Evolutionary conservation across 2,329 filamentous ascomycete genomes (phyloP).

Genomic region (Nemania sp.): DNA sequence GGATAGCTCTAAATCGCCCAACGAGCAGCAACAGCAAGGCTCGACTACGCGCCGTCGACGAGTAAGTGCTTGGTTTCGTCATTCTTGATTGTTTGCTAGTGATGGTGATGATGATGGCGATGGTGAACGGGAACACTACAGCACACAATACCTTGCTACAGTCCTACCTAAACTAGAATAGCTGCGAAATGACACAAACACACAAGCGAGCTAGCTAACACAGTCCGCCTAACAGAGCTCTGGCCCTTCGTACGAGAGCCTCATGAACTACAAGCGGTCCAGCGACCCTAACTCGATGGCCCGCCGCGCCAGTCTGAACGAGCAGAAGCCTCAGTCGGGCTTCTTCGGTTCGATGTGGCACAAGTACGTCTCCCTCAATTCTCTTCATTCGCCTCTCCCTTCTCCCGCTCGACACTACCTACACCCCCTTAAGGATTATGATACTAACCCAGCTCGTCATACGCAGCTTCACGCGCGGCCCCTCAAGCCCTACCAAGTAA

Average conservation of each 20-base stretch:
- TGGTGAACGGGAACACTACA: neutral
- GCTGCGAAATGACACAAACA: neutral
- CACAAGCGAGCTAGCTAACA: slow-evolving; percentile 6
- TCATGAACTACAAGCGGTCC: slow-evolving; percentile 64
- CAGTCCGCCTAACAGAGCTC: slow-evolving; percentile 55
- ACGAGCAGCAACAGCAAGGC: slow-evolving; percentile 30
- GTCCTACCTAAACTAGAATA: neutral
- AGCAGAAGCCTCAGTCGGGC: slow-evolving; percentile 63
- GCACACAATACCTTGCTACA: neutral
- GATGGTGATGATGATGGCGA: neutral
- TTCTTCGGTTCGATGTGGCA: slow-evolving; percentile 68
- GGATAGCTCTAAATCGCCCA: slow-evolving; percentile 41
- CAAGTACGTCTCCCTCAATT: slow-evolving; percentile 57
- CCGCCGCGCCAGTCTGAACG: slow-evolving; percentile 67
- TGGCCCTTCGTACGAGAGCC: slow-evolving; percentile 63
- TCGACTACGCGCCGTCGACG: slow-evolving; percentile 42
- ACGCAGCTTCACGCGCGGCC: slow-evolving; percentile 48
- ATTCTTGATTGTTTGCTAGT: neutral
- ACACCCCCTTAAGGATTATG: neutral
- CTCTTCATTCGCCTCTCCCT: neutral
- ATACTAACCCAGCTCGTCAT: neutral
- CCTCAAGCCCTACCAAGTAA: slow-evolving; percentile 46
- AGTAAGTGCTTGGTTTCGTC: slow-evolving; percentile 36
- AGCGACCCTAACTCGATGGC: slow-evolving; percentile 56
- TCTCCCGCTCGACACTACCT: neutral